Evolutionary conservation across 345 rosid genomes (phyloP).

Genomic region (Lepidium africanum): DNA sequence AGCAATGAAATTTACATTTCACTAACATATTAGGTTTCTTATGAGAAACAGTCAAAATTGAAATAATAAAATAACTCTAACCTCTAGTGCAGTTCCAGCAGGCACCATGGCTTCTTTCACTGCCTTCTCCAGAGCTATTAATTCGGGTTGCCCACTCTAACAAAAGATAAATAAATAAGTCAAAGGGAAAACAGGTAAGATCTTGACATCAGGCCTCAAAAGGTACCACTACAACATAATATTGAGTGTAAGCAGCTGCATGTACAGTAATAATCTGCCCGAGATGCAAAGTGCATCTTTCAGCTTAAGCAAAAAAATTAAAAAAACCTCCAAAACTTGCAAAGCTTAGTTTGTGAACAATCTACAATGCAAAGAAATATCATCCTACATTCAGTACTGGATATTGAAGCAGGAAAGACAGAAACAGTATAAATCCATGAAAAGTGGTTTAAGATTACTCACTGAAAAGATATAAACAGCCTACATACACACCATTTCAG

Average conservation of each 20-base stretch:
- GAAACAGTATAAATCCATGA: background rate
- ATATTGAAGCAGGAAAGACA: background rate
- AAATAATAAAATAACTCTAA: slow-evolving; percentile 20
- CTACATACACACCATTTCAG: background rate
- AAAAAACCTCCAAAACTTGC: background rate
- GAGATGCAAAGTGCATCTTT: background rate
- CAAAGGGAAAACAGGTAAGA: background rate
- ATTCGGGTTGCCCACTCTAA: slow-evolving; percentile 83
- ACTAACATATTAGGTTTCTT: background rate
- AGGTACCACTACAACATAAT: background rate
- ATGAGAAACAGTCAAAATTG: background rate
- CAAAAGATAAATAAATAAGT: background rate
- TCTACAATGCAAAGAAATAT: background rate
- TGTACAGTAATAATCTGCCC: background rate
- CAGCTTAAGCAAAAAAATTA: slow-evolving; percentile 11
- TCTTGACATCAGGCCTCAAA: background rate
- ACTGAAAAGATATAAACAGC: slow-evolving; percentile 73
- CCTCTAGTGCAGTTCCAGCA: slow-evolving; percentile 93
- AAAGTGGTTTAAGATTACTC: slow-evolving; percentile 17
- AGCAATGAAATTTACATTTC: background rate
- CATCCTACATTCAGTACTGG: background rate
- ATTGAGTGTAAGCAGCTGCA: background rate
- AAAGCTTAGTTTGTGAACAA: background rate
- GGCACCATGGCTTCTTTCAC: slow-evolving; percentile 74
- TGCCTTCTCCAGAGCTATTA: slow-evolving; percentile 85